Conservation (phyloP, 139 green algal species). For the Closterium sp. region DNA sequence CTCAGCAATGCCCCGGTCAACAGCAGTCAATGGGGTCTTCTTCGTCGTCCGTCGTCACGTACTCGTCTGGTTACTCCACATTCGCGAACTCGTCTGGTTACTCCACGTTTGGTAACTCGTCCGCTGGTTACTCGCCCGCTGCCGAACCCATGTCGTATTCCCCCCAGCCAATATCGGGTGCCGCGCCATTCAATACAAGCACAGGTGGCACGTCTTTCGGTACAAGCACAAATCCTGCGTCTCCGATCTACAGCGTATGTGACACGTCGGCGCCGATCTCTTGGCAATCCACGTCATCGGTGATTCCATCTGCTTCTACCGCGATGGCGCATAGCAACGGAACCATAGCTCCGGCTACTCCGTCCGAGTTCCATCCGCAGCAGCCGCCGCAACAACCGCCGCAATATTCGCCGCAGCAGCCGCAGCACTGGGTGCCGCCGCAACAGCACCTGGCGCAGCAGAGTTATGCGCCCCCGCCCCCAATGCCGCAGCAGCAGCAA, state of each 20-base stretch:
- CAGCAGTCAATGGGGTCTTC: not conserved
- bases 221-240: not conserved
- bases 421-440: not conserved
- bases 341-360: not conserved
- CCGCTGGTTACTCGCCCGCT: not conserved
- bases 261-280: not conserved
- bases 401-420: too few relatives aligned
- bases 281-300: not conserved
- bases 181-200: not conserved
- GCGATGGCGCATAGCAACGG: not conserved
- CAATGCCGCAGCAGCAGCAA: not conserved
- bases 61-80: not conserved
- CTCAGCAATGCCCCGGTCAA: not conserved
- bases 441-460: too few relatives aligned
- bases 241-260: not conserved
- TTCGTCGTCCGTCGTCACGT: not conserved
- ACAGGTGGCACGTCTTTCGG: not conserved
- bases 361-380: not conserved
- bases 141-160: not conserved
- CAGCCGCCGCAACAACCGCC: not conserved
- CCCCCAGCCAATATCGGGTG: not conserved
- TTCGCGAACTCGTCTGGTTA: not conserved
- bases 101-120: not conserved
- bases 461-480: too few relatives aligned
- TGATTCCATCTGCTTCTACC: not conserved